phyloP scores from a whole-genome alignment of 805 yeast genomes.

The Nakazawaea ishiwadae region DNA sequence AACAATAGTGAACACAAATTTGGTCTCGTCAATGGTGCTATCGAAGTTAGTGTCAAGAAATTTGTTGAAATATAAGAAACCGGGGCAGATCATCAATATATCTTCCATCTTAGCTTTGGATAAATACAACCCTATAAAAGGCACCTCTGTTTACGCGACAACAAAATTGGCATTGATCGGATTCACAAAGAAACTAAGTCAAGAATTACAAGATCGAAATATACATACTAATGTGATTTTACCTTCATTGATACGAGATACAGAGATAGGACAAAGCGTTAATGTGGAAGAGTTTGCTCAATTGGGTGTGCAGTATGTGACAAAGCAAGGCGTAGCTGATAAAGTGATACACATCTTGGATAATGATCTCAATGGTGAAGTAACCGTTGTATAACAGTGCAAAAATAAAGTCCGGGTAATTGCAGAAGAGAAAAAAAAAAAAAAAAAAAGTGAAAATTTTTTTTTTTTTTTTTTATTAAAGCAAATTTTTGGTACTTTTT shows the following conservation, averaged over 20 bases:
- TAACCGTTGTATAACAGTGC: background rate
- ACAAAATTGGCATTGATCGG: conserved; percentile 68
- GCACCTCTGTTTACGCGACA: conserved; percentile 64
- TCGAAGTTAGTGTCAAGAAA: conserved; percentile 47
- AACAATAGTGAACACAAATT: conserved; percentile 47
- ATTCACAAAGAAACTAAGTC: conserved; percentile 54
- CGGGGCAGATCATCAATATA: conserved; percentile 49
- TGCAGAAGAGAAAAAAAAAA: background rate
- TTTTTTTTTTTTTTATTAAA: conserved; percentile 12
- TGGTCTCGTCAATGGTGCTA: conserved; percentile 56
- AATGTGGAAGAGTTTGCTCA: conserved; percentile 14
- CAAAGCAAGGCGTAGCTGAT: conserved; percentile 14
- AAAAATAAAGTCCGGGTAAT: background rate
- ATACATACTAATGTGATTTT: conserved; percentile 61
- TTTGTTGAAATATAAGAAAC: conserved; percentile 37
- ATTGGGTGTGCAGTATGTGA: conserved; percentile 9
- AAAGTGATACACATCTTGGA: conserved; percentile 2
- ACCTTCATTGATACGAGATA: conserved; percentile 64
- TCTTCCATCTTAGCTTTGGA: conserved; percentile 58
- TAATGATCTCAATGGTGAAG: conserved; percentile 1
- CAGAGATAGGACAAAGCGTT: conserved; percentile 54
- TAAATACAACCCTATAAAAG: conserved; percentile 34
- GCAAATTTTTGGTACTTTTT: background rate
- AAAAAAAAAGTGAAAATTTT: conserved; percentile 4
- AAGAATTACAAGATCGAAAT: conserved; percentile 47